Percentiles rank a stretch among this genome's conserved stretches.
Evolutionary conservation across 257 asterid species (phyloP).

Genomic region (Verbascum thapsus): DNA sequence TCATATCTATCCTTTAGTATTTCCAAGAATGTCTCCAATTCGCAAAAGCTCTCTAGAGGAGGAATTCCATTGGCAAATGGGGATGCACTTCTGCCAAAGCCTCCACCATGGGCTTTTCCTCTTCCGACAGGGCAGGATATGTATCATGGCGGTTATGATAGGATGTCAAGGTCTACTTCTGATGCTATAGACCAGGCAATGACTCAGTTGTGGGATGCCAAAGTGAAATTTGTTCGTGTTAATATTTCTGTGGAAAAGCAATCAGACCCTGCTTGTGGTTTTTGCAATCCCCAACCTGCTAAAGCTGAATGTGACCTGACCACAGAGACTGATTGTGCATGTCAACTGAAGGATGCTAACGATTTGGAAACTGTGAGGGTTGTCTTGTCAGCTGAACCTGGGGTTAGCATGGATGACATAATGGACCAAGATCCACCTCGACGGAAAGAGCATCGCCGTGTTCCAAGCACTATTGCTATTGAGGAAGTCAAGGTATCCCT

Average conservation of each 20-base stretch:
- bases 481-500: conserved; percentile 91
- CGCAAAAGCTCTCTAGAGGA: conserved; percentile 92
- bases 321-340: conserved; percentile 50
- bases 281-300: conserved; percentile 22
- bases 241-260: conserved; percentile 67
- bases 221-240: conserved; percentile 61
- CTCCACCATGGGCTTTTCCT: conserved; percentile 99
- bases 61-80: conserved; percentile 99
- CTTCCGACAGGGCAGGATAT: conserved; percentile 77
- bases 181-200: conserved; percentile 99
- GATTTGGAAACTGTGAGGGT: conserved; percentile 58
- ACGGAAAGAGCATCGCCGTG: conserved; percentile 96
- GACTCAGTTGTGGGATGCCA: conserved; percentile 92
- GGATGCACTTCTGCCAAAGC: conserved; percentile 90
- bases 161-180: conserved; percentile 91
- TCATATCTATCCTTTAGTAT: conserved; percentile 47
- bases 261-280: conserved; percentile 18
- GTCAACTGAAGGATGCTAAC: conserved; percentile 41
- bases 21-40: conserved; percentile 62
- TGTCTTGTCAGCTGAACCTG: conserved; percentile 81
- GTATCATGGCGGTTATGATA: conserved; percentile 74
- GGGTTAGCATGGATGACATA: conserved; percentile 93
- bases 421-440: conserved; percentile 89
- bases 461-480: conserved; percentile 97
- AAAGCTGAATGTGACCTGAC: conserved; percentile 40